phyloP scores from a whole-genome alignment of 2,329 filamentous ascomycete genomes.

The Leptographium wingfieldii region DNA sequence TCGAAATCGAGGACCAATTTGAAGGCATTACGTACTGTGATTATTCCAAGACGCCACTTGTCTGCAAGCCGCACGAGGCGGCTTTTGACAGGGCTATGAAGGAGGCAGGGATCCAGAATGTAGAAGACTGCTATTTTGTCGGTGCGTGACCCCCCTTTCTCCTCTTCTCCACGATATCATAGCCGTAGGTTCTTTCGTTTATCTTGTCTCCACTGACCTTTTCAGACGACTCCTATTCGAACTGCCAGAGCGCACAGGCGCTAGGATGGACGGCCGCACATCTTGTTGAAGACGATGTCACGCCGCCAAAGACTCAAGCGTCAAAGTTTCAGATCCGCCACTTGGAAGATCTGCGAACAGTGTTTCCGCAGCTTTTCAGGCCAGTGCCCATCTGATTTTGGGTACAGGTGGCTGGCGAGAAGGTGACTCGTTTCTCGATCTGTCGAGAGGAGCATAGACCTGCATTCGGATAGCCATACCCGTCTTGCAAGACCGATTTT shows the following conservation, averaged over 20 bases:
- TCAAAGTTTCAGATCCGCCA: slow-evolving; percentile 64
- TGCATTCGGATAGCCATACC: background rate
- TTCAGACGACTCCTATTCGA: slow-evolving; percentile 73
- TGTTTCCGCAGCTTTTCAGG: slow-evolving; percentile 84
- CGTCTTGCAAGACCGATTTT: background rate
- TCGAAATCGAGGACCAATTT: slow-evolving; percentile 78
- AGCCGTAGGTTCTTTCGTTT: background rate
- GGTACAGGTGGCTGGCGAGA: background rate
- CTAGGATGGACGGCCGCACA: slow-evolving; percentile 82
- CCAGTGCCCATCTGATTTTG: background rate
- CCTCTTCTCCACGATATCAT: slow-evolving; percentile 10
- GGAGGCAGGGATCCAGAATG: slow-evolving; percentile 59
- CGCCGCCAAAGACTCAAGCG: slow-evolving; percentile 48
- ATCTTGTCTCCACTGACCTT: background rate
- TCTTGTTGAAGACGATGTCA: slow-evolving; percentile 64
- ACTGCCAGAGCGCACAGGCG: slow-evolving; percentile 63
- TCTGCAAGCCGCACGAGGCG: slow-evolving; percentile 74
- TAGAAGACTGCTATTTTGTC: slow-evolving; percentile 79
- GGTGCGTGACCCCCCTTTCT: slow-evolving; percentile 39
- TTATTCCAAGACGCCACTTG: slow-evolving; percentile 57
- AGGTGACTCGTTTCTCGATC: background rate
- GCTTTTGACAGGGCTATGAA: slow-evolving; percentile 86
- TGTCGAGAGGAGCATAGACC: background rate
- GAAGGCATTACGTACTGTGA: slow-evolving; percentile 94
- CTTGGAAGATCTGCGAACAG: slow-evolving; percentile 58